Percentiles rank a stretch among this genome's conserved stretches.
Evolutionary conservation across 2,329 filamentous ascomycete genomes (phyloP).

Genomic region (Pseudogymnoascus verrucosus): DNA sequence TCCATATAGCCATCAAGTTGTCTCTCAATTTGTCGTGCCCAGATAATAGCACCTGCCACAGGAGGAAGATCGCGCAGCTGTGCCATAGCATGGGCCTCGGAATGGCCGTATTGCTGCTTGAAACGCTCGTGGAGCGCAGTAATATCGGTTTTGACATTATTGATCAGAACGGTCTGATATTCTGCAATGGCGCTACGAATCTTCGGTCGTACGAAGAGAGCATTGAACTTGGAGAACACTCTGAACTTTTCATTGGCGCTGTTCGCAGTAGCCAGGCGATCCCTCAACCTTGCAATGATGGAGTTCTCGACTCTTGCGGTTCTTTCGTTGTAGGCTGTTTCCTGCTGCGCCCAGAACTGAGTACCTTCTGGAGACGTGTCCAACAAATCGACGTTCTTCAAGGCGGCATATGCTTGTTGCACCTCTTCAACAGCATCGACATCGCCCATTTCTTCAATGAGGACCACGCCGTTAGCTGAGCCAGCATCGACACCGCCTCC

Average conservation of each 20-base stretch:
- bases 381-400: constrained; percentile 91
- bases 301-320: constrained; percentile 97
- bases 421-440: constrained; percentile 97
- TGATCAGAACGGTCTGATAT: constrained; percentile 96
- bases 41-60: constrained; percentile 94
- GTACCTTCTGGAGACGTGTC: constrained; percentile 89
- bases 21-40: constrained; percentile 93
- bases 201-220: constrained; percentile 96
- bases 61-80: constrained; percentile 92
- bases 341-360: constrained; percentile 83
- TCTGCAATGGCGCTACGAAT: constrained; percentile 96
- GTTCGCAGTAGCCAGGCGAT: constrained; percentile 89
- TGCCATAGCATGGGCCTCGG: constrained; percentile 96
- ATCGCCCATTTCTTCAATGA: constrained; percentile 92
- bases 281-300: constrained; percentile 88
- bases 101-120: constrained; percentile 98
- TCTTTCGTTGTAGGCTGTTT: constrained; percentile 94
- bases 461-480: constrained; percentile 52
- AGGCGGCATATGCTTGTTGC: constrained; percentile 82
- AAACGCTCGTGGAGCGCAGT: constrained; percentile 89
- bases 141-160: constrained; percentile 96
- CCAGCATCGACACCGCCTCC: constrained; percentile 46
- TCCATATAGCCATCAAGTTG: constrained; percentile 96
- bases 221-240: constrained; percentile 99
- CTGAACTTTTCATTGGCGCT: constrained; percentile 99